Percentiles rank a stretch among this genome's conserved stretches.
These are phyloP conservation scores for Vicia faba DNA, from an alignment of 306 rosid genomes.

Conservation along the genomic window DNA sequence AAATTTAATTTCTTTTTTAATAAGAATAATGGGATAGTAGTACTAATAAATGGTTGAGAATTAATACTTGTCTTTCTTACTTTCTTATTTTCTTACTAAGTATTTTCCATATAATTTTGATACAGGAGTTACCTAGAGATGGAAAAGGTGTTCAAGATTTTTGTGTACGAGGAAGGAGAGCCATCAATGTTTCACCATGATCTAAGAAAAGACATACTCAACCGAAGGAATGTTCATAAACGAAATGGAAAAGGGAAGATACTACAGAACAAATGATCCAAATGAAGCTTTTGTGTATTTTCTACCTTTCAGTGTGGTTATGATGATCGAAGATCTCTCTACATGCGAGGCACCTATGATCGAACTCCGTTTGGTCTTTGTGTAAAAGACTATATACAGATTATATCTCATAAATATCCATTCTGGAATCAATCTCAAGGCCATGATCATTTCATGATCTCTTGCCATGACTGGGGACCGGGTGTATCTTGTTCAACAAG, in stretches of 20 bases:
- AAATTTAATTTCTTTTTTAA: too few species aligned
- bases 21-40: too few species aligned
- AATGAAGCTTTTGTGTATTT: constrained; percentile 52
- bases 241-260: constrained; percentile 55
- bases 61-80: too few species aligned
- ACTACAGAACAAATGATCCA: constrained; percentile 52
- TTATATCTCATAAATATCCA: constrained; percentile 47
- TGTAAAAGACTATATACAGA: constrained; percentile 46
- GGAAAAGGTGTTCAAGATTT: constrained; percentile 64
- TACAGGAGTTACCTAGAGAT: constrained; percentile 64
- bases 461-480: constrained; percentile 72
- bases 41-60: too few species aligned
- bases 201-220: constrained; percentile 48
- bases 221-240: constrained; percentile 58
- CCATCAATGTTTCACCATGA: constrained; percentile 57
- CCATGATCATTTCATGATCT: constrained; percentile 64
- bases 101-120: neutral
- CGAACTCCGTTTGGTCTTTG: constrained; percentile 22
- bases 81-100: too few species aligned
- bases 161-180: constrained; percentile 68
- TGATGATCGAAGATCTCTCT: constrained; percentile 49
- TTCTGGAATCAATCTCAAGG: constrained; percentile 64
- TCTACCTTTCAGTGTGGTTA: constrained; percentile 56
- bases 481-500: constrained; percentile 45
- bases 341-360: constrained; percentile 6